Conservation (phyloP, 768 basidiomycete species). For the Tricholoma flavovirens region DNA sequence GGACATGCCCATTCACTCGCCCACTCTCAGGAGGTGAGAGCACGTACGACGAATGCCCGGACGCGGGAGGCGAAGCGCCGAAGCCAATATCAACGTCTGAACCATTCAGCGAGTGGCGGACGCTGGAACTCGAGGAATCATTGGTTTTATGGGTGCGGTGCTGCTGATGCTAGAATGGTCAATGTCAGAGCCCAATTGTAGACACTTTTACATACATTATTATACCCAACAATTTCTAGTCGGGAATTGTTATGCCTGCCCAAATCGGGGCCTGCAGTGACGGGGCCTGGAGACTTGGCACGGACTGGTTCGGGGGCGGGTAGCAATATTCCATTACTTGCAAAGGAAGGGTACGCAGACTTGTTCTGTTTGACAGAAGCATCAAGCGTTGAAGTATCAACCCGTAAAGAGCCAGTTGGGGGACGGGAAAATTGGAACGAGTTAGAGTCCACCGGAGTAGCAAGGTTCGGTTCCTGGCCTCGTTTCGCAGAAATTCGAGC, state of each 20-base stretch:
- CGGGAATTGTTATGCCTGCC: conserved; percentile 70
- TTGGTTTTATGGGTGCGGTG: conserved; percentile 43
- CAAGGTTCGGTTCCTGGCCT: conserved; percentile 40
- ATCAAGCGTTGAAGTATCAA: conserved; percentile 67
- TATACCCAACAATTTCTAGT: conserved; percentile 68
- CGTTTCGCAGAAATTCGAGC: conserved; percentile 72
- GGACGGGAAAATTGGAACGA: conserved; percentile 56
- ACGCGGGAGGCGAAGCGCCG: conserved; percentile 46
- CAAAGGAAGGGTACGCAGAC: conserved; percentile 74
- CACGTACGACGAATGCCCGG: conserved; percentile 34
- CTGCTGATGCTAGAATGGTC: conserved; percentile 18
- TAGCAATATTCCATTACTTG: conserved; percentile 53
- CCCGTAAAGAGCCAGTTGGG: conserved; percentile 63
- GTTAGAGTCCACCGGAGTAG: conserved; percentile 52
- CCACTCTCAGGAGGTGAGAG: conserved; percentile 19
- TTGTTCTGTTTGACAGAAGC: conserved; percentile 70
- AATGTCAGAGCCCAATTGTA: neutral
- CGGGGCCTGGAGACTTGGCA: conserved; percentile 69
- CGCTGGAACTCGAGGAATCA: conserved; percentile 41
- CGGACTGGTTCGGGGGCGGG: conserved; percentile 53
- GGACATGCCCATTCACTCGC: conserved; percentile 63
- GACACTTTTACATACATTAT: conserved; percentile 42
- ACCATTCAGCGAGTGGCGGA: conserved; percentile 74
- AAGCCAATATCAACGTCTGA: conserved; percentile 61
- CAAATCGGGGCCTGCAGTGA: conserved; percentile 82